Base-by-base conservation (phyloP, 2,329 filamentous ascomycete species). In the Talaromyces amestolkiae region DNA sequence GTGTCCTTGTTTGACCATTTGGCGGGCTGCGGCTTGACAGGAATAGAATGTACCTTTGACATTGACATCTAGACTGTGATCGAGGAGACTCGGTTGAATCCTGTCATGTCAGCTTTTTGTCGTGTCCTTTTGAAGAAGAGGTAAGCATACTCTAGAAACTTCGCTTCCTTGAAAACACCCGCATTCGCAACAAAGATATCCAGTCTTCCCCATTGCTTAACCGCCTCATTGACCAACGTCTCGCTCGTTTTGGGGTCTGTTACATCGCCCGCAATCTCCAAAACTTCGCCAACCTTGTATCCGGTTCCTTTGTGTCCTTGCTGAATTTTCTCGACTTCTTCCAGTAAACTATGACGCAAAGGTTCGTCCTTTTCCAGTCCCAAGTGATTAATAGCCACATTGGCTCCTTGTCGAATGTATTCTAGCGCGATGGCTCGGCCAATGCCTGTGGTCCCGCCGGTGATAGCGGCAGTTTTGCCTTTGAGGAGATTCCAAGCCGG, bases 11-110 rank as follows among this genome's bases (percentile, higher is more conserved):
- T 67, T 60, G 3, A 70, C 65, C 72, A 76, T 75, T 61, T 74
- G 72, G 17, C 66, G 68, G 7, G 72, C 70, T 1, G 72, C 73
- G 2, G 72, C 73, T 67, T 75, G 73, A 10, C 70, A 70, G 19
- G 72, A 69, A 41, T 72, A 73, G 53, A 74, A 75, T 5, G 60
- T 65, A 6, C 72, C 73, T 27, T 70, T 70, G 66, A 73, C 7
- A 6, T 43, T 43, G 41, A 43, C 41, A 43, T 43, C 41, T 17
- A 43, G 41, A 19, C 17, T 43, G n/a, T 43, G 17, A 43, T 10
- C n/a, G 41, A 43, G 41, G 7, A 43, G 41, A 43, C 41, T 43
- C 41, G 41, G 41, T 43, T 19, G 41, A 10, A 43, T 43, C n/a
- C 41, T 43, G 9, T 19, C 41, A n/a, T n/a, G n/a, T 43, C 41